A percentile compares a stretch with the other conserved stretches of the same genome.
Evolutionary conservation across 441 rosid genomes (phyloP).

Genomic region (Flueggea neowawraea): DNA sequence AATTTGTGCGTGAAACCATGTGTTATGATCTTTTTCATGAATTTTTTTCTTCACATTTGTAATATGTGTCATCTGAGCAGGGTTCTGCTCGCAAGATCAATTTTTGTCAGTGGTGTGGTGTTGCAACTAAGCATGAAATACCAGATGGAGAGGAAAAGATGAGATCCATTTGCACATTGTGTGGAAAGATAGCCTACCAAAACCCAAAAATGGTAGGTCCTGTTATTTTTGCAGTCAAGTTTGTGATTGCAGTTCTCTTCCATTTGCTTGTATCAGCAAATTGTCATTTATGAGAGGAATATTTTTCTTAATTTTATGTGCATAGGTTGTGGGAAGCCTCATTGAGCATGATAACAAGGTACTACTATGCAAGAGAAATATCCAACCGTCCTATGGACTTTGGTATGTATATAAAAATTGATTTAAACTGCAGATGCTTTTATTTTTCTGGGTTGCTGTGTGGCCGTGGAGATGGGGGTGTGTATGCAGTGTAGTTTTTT

Average conservation of each 20-base stretch:
- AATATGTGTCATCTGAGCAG: slow-evolving; percentile 31
- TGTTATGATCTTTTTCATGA: neutral
- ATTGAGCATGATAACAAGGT: slow-evolving; percentile 82
- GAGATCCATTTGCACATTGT: slow-evolving; percentile 79
- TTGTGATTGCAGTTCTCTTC: neutral
- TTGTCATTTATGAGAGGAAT: neutral
- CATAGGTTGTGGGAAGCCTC: slow-evolving; percentile 94
- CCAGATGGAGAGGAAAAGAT: slow-evolving; percentile 90
- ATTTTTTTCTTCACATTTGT: neutral
- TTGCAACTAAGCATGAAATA: slow-evolving; percentile 73
- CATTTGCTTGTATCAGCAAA: neutral
- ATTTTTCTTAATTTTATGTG: slow-evolving; percentile 14
- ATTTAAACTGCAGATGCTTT: neutral
- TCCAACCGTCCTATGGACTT: slow-evolving; percentile 88
- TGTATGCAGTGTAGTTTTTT: neutral
- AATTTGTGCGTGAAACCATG: neutral
- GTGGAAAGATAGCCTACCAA: slow-evolving; percentile 78
- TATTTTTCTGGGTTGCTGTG: too few species aligned
- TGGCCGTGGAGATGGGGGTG: too few species aligned
- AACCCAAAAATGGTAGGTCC: slow-evolving; percentile 88
- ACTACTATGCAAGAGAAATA: slow-evolving; percentile 94
- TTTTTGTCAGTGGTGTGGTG: slow-evolving; percentile 98
- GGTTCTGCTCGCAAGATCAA: slow-evolving; percentile 62
- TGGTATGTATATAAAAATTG: slow-evolving; percentile 45
- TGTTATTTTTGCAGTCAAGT: neutral